Percentiles rank a stretch among this genome's conserved stretches.
Conservation (phyloP, 108 stramenopile genomes). For the Cylindrotheca closterium region DNA sequence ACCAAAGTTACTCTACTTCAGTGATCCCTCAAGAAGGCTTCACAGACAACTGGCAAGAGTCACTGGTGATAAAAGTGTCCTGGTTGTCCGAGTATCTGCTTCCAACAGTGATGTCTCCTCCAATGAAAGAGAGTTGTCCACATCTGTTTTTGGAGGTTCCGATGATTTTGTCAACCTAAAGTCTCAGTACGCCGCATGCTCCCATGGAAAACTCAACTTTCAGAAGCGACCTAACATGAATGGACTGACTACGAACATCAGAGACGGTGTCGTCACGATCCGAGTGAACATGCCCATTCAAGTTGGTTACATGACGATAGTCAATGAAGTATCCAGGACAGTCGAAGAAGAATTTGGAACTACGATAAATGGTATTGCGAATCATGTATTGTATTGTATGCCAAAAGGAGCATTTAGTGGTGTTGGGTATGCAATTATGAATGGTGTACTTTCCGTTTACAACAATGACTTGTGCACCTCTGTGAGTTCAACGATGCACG, state of each 20-base stretch:
- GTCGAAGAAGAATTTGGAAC: not conserved
- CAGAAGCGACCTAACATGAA: not conserved
- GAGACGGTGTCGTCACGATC: not conserved
- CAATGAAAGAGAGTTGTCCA: not conserved
- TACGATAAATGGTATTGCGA: not conserved
- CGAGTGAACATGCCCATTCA: not conserved
- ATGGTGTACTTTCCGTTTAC: slow-evolving; percentile 50
- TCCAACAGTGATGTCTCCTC: slow-evolving; percentile 1
- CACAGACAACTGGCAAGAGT: not conserved
- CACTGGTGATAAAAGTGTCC: not conserved
- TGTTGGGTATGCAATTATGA: too few species aligned
- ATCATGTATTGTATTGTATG: slow-evolving; percentile 55
- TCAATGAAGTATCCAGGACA: not conserved
- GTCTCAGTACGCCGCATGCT: slow-evolving; percentile 30
- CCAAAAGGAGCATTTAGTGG: slow-evolving; percentile 38
- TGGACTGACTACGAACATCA: not conserved
- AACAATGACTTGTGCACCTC: slow-evolving; percentile 59
- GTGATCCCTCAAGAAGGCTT: not conserved
- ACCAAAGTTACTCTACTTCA: not conserved
- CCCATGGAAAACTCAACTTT: slow-evolving; percentile 28
- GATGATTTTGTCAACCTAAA: slow-evolving; percentile 18
- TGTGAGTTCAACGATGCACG: slow-evolving; percentile 31
- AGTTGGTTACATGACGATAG: not conserved
- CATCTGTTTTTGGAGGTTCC: slow-evolving; percentile 1
- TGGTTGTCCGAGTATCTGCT: slow-evolving; percentile 36